Percentiles rank a stretch among this genome's conserved stretches.
Conservation (phyloP, 1,284 basidiomycete species). For the Ganoderma meredithae region DNA sequence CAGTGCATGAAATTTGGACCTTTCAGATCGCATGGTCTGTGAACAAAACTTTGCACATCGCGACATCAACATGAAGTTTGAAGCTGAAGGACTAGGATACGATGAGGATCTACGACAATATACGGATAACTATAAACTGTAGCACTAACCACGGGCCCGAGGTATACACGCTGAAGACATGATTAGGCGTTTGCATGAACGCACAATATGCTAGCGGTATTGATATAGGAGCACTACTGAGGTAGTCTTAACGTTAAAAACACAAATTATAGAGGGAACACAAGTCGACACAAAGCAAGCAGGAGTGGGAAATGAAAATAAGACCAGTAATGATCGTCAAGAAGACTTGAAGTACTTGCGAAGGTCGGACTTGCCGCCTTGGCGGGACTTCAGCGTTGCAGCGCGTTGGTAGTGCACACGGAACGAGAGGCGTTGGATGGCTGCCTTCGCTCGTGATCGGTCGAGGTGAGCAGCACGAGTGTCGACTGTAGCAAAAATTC, state of each 20-base stretch:
- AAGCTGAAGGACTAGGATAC: background rate
- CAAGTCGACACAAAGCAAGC: background rate
- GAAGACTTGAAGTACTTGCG: conserved; percentile 14
- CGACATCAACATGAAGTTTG: background rate
- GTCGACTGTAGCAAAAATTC: conserved; percentile 54
- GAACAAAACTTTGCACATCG: background rate
- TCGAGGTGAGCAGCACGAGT: conserved; percentile 76
- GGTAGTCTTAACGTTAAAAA: background rate
- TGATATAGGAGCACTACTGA: background rate
- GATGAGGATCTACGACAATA: conserved; percentile 1
- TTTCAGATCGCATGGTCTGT: background rate
- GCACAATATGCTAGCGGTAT: conserved; percentile 9
- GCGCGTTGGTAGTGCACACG: conserved; percentile 68
- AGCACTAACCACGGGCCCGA: conserved; percentile 2
- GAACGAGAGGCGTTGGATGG: conserved; percentile 66
- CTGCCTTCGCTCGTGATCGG: conserved; percentile 71
- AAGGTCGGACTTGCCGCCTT: conserved; percentile 10
- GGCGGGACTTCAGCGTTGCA: conserved; percentile 36
- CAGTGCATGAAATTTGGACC: no score
- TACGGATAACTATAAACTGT: conserved; percentile 6
- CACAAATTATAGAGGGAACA: background rate
- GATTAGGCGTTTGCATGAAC: background rate
- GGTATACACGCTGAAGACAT: conserved; percentile 12
- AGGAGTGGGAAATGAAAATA: background rate
- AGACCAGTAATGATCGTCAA: background rate